Base-by-base conservation (phyloP, 1,284 basidiomycete species). In the Puccinia horiana region DNA sequence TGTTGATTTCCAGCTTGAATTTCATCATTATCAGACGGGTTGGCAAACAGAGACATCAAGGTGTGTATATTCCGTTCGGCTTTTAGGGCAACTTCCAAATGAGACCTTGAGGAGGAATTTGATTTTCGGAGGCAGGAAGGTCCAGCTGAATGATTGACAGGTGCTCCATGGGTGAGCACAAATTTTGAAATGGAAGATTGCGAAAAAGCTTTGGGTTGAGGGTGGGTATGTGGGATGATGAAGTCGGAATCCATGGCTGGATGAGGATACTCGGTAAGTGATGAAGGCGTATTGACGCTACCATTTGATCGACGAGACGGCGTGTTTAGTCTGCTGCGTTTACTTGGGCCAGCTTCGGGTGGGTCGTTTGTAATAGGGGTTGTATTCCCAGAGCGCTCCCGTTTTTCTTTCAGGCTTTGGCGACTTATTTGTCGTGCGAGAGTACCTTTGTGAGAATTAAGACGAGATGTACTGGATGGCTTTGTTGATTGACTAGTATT, bases 301-400 rank as follows among this genome's bases (percentile, higher is more conserved):
- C 52, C 69, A 40, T 81, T 74, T 16, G 56, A 61, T 63, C 72
- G 67, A 20, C 56, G 70, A 32, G 77, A 56, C 14, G 70, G 69
- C 26, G 78, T 61, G 20, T 81, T 81, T 26, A 72, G 35, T n/a
- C 69, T 35, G 44, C 49, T 73, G 12, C 56, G 47, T 73, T 81
- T 81, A 44, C 56, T 81, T 44, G 67, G 78, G n/a, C 78, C 78
- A 58, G 70, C 37, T 74, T 73, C 52, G 12, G 54, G 58, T 4
- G 12, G 67, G 35, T 79, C 70, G 42, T 81, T 58, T 23, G 78
- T 14, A n/a, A 47, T 40, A 29, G 44, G 56, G 14, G 56, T 37
- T 26, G 67, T 32, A 73, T 54, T 49, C 8, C 56, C 58, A 47
- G 78, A 49, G 37, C 78, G 52, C 44, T 73, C 69, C 12, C 78